Evolutionary conservation across 2,329 filamentous ascomycete genomes (phyloP), one percentile per base, ranked within the genome.

Genomic region (Ceratocystis alfenasii): DNA sequence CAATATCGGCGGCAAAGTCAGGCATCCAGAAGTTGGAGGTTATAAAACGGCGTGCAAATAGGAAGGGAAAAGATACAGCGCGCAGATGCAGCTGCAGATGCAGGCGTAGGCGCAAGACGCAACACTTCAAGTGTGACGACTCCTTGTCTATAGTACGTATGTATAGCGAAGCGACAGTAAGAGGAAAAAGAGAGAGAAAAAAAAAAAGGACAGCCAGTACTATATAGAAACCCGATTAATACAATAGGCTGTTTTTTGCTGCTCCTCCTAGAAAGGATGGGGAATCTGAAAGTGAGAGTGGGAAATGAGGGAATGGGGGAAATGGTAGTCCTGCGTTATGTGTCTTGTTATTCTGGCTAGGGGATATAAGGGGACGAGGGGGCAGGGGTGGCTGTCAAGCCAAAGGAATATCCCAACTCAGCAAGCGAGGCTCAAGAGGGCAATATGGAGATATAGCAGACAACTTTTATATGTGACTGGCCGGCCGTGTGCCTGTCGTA

Each of bases 401-500:
- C 53, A 59, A 59, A 59, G 53, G 53, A 59, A 59, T 59, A 63
- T 17, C 48, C 61, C 61, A 63, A 48, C 44, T 28, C 41, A 50
- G 61, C 61, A 63, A 63, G 61, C 61, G 44, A 63, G 44, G 20
- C 20, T 63, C 61, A 63, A 48, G 61, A 46, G 7, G 61, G 41
- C 25, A 50, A 63, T 48, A 63, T 63, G 41, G 41, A 44, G 61
- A 46, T 63, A 63, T 59, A 59, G 53, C 53, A 59, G 25, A 59
- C 25, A 17, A 33, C 53, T 59, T 59, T 59, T 59, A 59, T 59
- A 59, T 20, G 28, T 33, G 53, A 25, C 7, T 59, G 53, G 12
- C 53, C 33, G 53, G 53, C 53, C 53, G 53, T 59, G 53, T 59
- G 53, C 53, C 53, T 59, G 53, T 30, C 53, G 53, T 5, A 7